Conservation (phyloP, 2,329 filamentous ascomycete genomes). For the Epichloe coenophiala region DNA sequence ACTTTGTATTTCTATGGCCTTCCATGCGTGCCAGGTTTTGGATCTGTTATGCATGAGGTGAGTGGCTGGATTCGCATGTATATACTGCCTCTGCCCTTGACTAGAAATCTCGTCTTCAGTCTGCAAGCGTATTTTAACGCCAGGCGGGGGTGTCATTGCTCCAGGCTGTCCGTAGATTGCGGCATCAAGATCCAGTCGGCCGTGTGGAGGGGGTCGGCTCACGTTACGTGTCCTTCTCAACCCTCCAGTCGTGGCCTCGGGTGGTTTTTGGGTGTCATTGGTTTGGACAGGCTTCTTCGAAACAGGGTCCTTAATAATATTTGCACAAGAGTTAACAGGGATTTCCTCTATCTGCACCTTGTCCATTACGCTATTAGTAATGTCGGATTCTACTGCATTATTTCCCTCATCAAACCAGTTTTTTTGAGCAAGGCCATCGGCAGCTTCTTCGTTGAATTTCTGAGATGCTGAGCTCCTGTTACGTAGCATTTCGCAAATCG, state of each 20-base stretch:
- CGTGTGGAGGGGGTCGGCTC: background rate
- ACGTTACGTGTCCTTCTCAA: background rate
- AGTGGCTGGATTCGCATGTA: conserved; percentile 36
- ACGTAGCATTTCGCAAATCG: background rate
- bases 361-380: background rate
- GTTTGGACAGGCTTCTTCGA: background rate
- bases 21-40: conserved; percentile 31
- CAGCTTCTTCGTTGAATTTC: background rate
- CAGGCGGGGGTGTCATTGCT: conserved; percentile 12
- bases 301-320: background rate
- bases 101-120: background rate
- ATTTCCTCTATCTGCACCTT: background rate
- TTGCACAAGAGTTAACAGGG: background rate
- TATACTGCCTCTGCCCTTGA: conserved; percentile 24
- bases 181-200: conserved; percentile 21
- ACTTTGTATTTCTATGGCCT: conserved; percentile 34
- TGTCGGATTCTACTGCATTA: background rate
- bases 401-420: background rate
- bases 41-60: conserved; percentile 31
- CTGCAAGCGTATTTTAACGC: conserved; percentile 7
- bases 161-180: conserved; percentile 25
- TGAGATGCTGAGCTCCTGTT: background rate
- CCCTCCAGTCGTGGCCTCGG: too few relatives aligned
- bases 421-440: background rate
- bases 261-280: background rate